Evolutionary conservation across 495 filamentous ascomycete genomes (phyloP).

Genomic region (Penicillium macrosclerotiorum): DNA sequence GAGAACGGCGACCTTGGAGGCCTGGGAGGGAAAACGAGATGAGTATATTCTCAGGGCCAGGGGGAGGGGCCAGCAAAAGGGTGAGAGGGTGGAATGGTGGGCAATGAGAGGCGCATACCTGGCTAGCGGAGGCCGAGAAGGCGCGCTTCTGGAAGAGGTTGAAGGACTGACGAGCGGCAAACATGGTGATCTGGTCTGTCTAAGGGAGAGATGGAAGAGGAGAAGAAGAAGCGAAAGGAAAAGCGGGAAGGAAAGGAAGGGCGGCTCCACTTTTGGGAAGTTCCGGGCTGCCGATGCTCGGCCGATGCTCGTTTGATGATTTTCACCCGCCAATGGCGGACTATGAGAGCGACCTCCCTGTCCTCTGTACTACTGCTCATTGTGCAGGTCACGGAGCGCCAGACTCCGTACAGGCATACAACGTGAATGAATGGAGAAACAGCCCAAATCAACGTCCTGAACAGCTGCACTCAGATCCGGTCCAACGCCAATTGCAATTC

Average conservation of each 20-base stretch:
- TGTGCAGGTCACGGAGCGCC: too few relatives aligned
- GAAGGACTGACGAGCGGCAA: constrained; percentile 70
- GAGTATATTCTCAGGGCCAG: constrained; percentile 23
- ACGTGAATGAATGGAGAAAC: too few relatives aligned
- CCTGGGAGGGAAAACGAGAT: constrained; percentile 47
- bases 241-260: constrained; percentile 20
- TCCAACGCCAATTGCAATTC: too few relatives aligned
- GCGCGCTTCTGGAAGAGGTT: constrained; percentile 76
- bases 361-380: too few relatives aligned
- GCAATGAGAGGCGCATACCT: constrained; percentile 57
- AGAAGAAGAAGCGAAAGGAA: constrained; percentile 5
- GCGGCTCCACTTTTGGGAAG: constrained; percentile 16
- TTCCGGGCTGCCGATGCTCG: constrained; percentile 25
- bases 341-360: too few relatives aligned
- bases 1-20: constrained; percentile 94
- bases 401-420: too few relatives aligned
- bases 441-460: too few relatives aligned
- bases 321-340: too few relatives aligned
- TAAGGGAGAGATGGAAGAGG: constrained; percentile 4
- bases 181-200: constrained; percentile 53
- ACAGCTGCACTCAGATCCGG: too few relatives aligned
- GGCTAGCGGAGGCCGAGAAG: constrained; percentile 88
- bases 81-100: constrained; percentile 2
- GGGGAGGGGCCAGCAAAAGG: constrained; percentile 8
- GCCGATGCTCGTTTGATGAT: constrained; percentile 2